phyloP scores from a whole-genome alignment of 2,329 filamentous ascomycete genomes.

The Pseudopyricularia cyperi region DNA sequence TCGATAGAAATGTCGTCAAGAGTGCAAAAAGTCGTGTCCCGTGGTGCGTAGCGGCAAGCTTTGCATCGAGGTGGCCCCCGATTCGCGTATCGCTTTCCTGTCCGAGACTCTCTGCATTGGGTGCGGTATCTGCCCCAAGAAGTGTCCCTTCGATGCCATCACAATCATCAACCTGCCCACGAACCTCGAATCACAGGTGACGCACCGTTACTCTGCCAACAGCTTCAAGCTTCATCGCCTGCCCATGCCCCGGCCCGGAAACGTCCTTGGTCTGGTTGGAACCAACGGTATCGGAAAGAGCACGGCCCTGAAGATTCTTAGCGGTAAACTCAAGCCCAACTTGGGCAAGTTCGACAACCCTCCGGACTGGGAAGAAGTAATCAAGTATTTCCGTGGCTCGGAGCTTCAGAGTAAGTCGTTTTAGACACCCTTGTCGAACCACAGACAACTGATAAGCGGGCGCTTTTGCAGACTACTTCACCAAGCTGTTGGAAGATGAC shows the following conservation, averaged over 20 bases:
- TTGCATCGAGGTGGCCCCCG: constrained; percentile 76
- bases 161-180: constrained; percentile 99
- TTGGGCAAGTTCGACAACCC: constrained; percentile 90
- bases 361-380: constrained; percentile 97
- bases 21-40: constrained; percentile 98
- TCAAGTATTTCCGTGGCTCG: constrained; percentile 96
- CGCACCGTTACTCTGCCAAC: constrained; percentile 97
- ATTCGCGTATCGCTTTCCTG: constrained; percentile 94
- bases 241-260: constrained; percentile 87
- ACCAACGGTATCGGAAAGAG: constrained; percentile 99
- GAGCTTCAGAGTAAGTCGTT: constrained; percentile 76
- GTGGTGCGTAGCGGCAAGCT: constrained; percentile 90
- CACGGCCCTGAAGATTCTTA: constrained; percentile 97
- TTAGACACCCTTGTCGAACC: background rate
- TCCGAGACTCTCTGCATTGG: constrained; percentile 90
- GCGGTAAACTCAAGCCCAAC: constrained; percentile 97
- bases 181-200: constrained; percentile 96
- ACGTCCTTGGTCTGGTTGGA: constrained; percentile 91
- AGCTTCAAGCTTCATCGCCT: constrained; percentile 98
- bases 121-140: constrained; percentile 99
- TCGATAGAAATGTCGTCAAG: constrained; percentile 83
- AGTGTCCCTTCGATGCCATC: constrained; percentile 96
- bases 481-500: constrained; percentile 92
- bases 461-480: constrained; percentile 73
- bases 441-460: background rate